Evolutionary conservation across 768 basidiomycete species (phyloP), one percentile per base, ranked within the genome.

Genomic region (Leccinum truebloodii): DNA sequence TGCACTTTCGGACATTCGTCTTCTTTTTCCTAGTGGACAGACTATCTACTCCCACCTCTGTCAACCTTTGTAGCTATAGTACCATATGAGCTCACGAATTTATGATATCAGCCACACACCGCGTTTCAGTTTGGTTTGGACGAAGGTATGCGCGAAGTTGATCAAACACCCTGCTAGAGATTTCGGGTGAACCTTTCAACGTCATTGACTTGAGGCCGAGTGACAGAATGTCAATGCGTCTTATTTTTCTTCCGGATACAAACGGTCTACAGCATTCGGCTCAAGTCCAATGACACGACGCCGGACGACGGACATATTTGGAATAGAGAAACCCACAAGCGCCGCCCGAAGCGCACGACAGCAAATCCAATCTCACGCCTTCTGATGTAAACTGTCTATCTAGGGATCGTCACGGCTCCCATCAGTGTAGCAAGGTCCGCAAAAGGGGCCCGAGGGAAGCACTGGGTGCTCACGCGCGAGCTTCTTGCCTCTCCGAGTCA

Each of bases 11-110:
- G 48, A 24, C 41, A 16, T 52, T 58, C 12, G 18, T 55, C 54
- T 51, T 28, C 41, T 49, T 35, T 13, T 16, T 50, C 44, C 16
- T 24, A 24, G 6, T 20, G 22, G n/a, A 44, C 10, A n/a, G 39
- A 18, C 39, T 41, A 13, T 14, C 39, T 41, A n/a, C 37, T 12
- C 3, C 6, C 12, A n/a, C 22, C 18, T 39, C 20, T 39, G 16
- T 62, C 30, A 7, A 57, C 26, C 22, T 18, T 44, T 65, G 65
- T 65, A 65, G 65, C 65, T 20, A 2, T 65, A 66, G 60, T 34
- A 46, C 34, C 28, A 66, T 12, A 64, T 13, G 28, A 48, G 57
- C 41, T n/a, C 49, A 63, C 13, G 5, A 24, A 49, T 34, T 6
- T 18, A 4, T 34, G n/a, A 28, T 28, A 3, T 6, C 26, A 46